phyloP scores from a whole-genome alignment of 345 rosid genomes.

The Gossypium herbaceum region DNA sequence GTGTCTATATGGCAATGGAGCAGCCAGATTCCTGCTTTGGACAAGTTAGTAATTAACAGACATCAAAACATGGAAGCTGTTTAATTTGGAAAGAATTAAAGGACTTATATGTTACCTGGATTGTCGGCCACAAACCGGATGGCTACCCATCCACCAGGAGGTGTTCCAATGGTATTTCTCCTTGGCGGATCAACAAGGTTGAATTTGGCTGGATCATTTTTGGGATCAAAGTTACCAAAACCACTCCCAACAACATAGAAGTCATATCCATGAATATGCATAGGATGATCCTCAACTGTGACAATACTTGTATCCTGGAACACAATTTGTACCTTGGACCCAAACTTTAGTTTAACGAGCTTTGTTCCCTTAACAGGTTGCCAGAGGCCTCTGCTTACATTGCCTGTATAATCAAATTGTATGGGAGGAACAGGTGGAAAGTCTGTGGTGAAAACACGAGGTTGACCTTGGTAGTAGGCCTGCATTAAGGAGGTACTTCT shows the following conservation, averaged over 20 bases:
- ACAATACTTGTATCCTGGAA: slow-evolving; percentile 81
- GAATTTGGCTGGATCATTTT: slow-evolving; percentile 53
- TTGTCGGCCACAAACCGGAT: slow-evolving; percentile 71
- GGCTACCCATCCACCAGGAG: slow-evolving; percentile 93
- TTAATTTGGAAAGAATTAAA: not conserved
- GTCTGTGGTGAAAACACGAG: slow-evolving; percentile 78
- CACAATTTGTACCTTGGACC: slow-evolving; percentile 62
- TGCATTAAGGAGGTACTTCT: slow-evolving; percentile 69
- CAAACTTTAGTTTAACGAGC: slow-evolving; percentile 68
- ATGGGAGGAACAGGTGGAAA: slow-evolving; percentile 75
- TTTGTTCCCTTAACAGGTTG: slow-evolving; percentile 62
- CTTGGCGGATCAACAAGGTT: slow-evolving; percentile 74
- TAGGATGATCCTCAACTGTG: slow-evolving; percentile 72
- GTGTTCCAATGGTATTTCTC: slow-evolving; percentile 80
- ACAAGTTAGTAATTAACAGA: slow-evolving; percentile 3
- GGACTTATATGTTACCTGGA: slow-evolving; percentile 52
- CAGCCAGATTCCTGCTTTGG: slow-evolving; percentile 56
- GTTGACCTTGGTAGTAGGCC: slow-evolving; percentile 72
- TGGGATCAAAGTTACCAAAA: slow-evolving; percentile 63
- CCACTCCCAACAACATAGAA: slow-evolving; percentile 77
- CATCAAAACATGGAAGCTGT: not conserved
- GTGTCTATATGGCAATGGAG: slow-evolving; percentile 81
- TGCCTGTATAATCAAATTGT: slow-evolving; percentile 74
- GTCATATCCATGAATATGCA: slow-evolving; percentile 85
- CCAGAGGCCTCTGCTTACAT: slow-evolving; percentile 79